Base-by-base conservation (phyloP, 441 rosid species). In the Erodium moschatum region DNA sequence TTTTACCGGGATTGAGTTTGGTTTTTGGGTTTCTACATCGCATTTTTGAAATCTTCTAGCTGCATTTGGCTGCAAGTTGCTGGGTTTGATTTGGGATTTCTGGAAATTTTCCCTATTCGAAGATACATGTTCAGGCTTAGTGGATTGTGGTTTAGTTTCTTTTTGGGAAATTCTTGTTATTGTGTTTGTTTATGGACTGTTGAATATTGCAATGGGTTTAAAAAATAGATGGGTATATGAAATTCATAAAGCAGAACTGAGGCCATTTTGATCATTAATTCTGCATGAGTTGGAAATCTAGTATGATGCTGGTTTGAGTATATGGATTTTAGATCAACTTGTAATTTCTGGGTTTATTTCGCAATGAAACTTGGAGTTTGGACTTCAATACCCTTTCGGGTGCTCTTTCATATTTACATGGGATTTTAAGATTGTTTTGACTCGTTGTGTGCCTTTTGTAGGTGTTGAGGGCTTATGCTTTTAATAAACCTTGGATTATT, bases 401-500 rank as follows among this genome's bases (percentile, higher is more conserved):
- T 52, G 18, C 13, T 52, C 6, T 52, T 52, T 15, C 1, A 5
- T 40, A 52, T 52, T 52, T 4, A 2, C 3, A 4, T 15, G 20
- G 0, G 58, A 5, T 52, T 52, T n/a, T 52, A 4, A 52, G 8
- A 13, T 48, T n/a, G 21, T 62, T 65, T 44, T 44, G 10, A 31
- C 18, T 64, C 13, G 67, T 38, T 74, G 21, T 65, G 4, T 58
- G 67, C 65, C 35, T 73, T 73, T 18, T 79, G 24, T 82, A 94
- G 98, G 96, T 94, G 72, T 81, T 94, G 73, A 85, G 81, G 74
- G 93, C 98, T 31, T 94, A 94, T 84, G 96, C 87, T 74, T 86
- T 78, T 64, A 94, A 91, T 73, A 88, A 76, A 79, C 81, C 89
- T 21, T 94, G 98, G 98, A 72, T 80, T 16, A 72, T 89, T 61